A percentile compares a stretch with the other conserved stretches of the same genome.
phyloP scores from a whole-genome alignment of 352 stramenopile species.

The Phytopythium delawarense region DNA sequence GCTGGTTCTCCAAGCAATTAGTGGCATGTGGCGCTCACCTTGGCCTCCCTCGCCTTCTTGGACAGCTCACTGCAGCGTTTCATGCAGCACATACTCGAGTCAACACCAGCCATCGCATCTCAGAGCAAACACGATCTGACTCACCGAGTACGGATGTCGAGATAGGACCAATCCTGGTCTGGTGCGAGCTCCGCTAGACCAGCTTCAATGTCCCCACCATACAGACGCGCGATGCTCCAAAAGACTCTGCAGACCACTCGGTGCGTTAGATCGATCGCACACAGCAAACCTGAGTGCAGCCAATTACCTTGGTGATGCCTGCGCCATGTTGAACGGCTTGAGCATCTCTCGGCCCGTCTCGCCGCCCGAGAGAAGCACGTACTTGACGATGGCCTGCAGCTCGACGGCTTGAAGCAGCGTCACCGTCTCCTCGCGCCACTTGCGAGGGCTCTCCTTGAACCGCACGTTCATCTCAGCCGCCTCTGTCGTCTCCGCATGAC shows the following conservation, averaged over 20 bases:
- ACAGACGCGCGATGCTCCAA: slow-evolving; percentile 80
- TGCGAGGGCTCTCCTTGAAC: slow-evolving; percentile 79
- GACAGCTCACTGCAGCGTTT: slow-evolving; percentile 42
- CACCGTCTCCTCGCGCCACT: slow-evolving; percentile 79
- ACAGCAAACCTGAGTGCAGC: background rate
- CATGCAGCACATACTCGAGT: slow-evolving; percentile 4
- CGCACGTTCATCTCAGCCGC: slow-evolving; percentile 50
- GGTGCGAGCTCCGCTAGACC: slow-evolving; percentile 65
- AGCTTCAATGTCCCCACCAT: slow-evolving; percentile 62
- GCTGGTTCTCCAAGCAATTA: too few species aligned
- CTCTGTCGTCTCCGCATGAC: background rate
- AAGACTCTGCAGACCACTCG: slow-evolving; percentile 46
- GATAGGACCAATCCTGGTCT: slow-evolving; percentile 81
- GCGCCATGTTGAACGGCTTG: slow-evolving; percentile 90
- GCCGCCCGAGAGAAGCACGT: slow-evolving; percentile 73
- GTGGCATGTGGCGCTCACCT: slow-evolving; percentile 25
- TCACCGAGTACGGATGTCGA: slow-evolving; percentile 69
- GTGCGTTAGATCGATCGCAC: background rate
- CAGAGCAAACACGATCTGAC: slow-evolving; percentile 1
- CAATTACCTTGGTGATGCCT: slow-evolving; percentile 61
- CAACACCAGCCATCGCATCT: slow-evolving; percentile 2
- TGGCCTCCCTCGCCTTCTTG: slow-evolving; percentile 73
- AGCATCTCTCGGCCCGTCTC: slow-evolving; percentile 84
- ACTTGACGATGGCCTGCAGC: slow-evolving; percentile 74
- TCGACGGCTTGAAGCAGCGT: slow-evolving; percentile 60